Conservation (phyloP, 306 rosid genomes). For the Adenanthera pavonina region DNA sequence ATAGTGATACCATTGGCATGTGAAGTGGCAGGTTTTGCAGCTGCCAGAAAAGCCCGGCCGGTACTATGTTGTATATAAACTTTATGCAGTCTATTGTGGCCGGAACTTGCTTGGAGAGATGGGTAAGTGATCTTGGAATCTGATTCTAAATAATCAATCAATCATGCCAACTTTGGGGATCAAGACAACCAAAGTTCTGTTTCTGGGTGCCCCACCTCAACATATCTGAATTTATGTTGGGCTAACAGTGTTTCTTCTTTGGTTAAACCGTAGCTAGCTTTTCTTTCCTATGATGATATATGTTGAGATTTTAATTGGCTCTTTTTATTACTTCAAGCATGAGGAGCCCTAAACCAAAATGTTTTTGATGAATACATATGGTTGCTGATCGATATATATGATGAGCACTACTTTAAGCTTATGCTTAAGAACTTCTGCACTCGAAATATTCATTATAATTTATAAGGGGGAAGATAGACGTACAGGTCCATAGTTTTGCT, state of each 20-base stretch:
- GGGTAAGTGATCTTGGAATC: conserved; percentile 44
- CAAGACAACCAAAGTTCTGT: conserved; percentile 18
- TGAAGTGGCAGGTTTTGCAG: conserved; percentile 33
- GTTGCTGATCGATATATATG: not conserved
- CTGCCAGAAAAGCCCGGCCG: conserved; percentile 35
- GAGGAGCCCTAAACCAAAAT: conserved; percentile 25
- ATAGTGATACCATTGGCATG: conserved; percentile 11
- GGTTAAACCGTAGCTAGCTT: conserved; percentile 11
- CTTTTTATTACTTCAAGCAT: conserved; percentile 34
- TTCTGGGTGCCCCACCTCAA: conserved; percentile 13
- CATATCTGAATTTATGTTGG: conserved; percentile 25
- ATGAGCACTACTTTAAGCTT: not conserved
- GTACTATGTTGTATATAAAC: conserved; percentile 32
- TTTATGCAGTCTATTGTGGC: conserved; percentile 27
- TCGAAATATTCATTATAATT: not conserved
- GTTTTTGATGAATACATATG: conserved; percentile 4
- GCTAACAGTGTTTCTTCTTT: not conserved
- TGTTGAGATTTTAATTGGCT: conserved; percentile 6
- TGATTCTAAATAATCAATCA: conserved; percentile 44
- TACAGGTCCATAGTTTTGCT: not conserved
- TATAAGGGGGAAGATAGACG: not conserved
- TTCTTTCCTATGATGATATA: conserved; percentile 37
- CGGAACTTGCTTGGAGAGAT: conserved; percentile 40
- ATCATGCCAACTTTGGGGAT: conserved; percentile 26
- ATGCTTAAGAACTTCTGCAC: not conserved